Percentiles rank a stretch among this genome's conserved stretches.
These are phyloP conservation scores for Russula lepida DNA, from an alignment of 768 basidiomycete species.

Conservation along the genomic window DNA sequence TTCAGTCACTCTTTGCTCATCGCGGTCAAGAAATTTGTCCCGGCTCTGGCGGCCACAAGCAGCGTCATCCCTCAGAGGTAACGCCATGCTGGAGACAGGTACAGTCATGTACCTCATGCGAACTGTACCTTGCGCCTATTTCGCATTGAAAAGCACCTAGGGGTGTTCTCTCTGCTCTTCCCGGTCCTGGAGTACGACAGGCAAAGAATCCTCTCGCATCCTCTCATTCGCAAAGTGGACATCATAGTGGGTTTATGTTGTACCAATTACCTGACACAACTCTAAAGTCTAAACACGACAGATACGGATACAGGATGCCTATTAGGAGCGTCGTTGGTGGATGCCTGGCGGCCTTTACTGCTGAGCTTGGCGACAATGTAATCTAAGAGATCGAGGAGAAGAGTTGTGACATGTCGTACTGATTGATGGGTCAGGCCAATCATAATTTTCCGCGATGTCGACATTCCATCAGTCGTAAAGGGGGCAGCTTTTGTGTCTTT, in stretches of 20 bases:
- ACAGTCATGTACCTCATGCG: neutral
- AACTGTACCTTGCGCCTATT: slow-evolving; percentile 60
- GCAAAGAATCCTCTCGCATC: slow-evolving; percentile 56
- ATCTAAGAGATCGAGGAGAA: neutral
- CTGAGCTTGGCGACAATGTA: slow-evolving; percentile 83
- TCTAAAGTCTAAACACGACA: slow-evolving; percentile 41
- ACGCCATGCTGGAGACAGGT: neutral
- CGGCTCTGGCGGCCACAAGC: slow-evolving; percentile 78
- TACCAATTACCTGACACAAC: neutral
- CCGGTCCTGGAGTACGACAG: slow-evolving; percentile 62
- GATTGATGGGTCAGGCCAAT: slow-evolving; percentile 49
- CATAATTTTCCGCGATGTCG: slow-evolving; percentile 70
- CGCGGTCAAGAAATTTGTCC: slow-evolving; percentile 81
- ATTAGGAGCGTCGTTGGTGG: slow-evolving; percentile 60
- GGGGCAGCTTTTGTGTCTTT: slow-evolving; percentile 80
- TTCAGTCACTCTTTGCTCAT: slow-evolving; percentile 90
- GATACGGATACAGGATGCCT: slow-evolving; percentile 71
- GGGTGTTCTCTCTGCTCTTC: slow-evolving; percentile 65
- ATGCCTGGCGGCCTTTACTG: slow-evolving; percentile 69
- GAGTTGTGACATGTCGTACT: neutral
- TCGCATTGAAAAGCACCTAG: slow-evolving; percentile 71
- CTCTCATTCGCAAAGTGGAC: slow-evolving; percentile 70
- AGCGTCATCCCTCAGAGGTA: slow-evolving; percentile 77
- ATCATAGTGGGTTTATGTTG: slow-evolving; percentile 49
- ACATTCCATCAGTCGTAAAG: slow-evolving; percentile 65